Evolutionary conservation across 148 eudicot species (phyloP), one percentile per base, ranked within the genome.

Genomic region (Chenopodium formosanum): DNA sequence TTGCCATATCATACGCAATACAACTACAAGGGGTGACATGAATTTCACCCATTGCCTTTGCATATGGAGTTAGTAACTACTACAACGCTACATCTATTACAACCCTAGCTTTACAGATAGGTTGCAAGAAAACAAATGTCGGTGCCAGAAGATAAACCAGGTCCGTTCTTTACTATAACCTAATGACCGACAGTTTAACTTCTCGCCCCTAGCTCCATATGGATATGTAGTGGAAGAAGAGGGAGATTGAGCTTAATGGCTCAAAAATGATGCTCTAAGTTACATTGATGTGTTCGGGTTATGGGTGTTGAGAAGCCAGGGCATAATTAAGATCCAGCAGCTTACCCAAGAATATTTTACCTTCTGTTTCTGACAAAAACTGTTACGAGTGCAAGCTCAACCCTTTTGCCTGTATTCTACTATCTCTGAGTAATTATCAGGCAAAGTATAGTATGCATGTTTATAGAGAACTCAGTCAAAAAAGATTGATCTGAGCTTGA

Each of bases 91-190:
- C 53, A 44, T 52, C 79, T 84, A 75, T 29, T 20, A 68, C 65
- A 80, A 64, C 81, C 64, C 80, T 70, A 70, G 65, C 82, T 84
- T 80, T 84, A 80, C 83, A 84, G 67, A 76, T 44, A 84, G 70
- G 65, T 34, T 71, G 73, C 83, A 79, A 29, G 52, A 58, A 68
- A 69, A 76, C 34, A 73, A 52, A 75, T 64, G n/a, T 70, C 58
- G 80, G 13, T 23, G 17, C 31, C 60, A 32, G 63, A 82, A 82
- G 72, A 19, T 58, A 82, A 70, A 77, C 63, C 74, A 75, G 62
- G 74, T 75, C 79, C 29, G 7, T 27, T 13, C 79, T 52, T 2
- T 72, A 23, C 72, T 52, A 34, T 29, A 63, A 11, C n/a, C 37
- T 46, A 29, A 7, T n/a, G 72, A 40, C 46, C 77, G 1, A 52